Conservation (phyloP, 1,139 yeast genomes). For the Kluyveromyces sp. region DNA sequence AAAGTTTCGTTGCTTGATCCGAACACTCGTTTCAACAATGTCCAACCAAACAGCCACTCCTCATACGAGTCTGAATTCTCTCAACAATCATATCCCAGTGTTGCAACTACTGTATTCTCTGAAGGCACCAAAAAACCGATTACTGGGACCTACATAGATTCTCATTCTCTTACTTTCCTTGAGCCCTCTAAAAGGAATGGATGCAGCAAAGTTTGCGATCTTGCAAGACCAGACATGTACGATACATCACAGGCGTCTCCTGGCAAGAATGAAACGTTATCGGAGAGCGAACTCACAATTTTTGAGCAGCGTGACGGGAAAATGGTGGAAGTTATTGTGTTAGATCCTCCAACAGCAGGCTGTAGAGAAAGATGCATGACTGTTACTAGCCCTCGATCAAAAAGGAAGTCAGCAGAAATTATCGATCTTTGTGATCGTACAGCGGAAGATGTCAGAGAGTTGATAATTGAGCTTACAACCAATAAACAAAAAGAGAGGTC, state of each 20-base stretch:
- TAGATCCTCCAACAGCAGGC: conserved; percentile 18
- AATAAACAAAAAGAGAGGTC: neutral
- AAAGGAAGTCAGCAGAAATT: conserved; percentile 15
- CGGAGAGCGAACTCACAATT: conserved; percentile 4
- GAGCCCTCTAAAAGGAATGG: too few relatives aligned
- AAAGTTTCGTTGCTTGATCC: conserved; percentile 17
- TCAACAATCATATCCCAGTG: conserved; percentile 13
- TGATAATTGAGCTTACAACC: conserved; percentile 18
- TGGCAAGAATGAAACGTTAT: neutral
- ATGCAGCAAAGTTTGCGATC: too few relatives aligned
- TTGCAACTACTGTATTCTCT: conserved; percentile 1
- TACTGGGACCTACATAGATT: too few relatives aligned
- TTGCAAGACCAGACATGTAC: neutral
- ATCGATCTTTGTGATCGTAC: conserved; percentile 27
- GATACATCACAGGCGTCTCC: neutral
- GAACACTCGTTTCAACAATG: conserved; percentile 22
- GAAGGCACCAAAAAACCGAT: too few relatives aligned
- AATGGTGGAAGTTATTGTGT: conserved; percentile 23
- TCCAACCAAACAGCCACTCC: conserved; percentile 19
- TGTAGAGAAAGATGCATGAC: neutral
- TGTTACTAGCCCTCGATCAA: neutral
- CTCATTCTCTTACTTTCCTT: too few relatives aligned
- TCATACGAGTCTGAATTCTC: conserved; percentile 28
- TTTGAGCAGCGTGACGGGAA: conserved; percentile 20
- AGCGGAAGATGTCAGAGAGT: conserved; percentile 24